phyloP scores from a whole-genome alignment of 2,329 filamentous ascomycete species.

The Pseudopyrenochaeta lycopersici region DNA sequence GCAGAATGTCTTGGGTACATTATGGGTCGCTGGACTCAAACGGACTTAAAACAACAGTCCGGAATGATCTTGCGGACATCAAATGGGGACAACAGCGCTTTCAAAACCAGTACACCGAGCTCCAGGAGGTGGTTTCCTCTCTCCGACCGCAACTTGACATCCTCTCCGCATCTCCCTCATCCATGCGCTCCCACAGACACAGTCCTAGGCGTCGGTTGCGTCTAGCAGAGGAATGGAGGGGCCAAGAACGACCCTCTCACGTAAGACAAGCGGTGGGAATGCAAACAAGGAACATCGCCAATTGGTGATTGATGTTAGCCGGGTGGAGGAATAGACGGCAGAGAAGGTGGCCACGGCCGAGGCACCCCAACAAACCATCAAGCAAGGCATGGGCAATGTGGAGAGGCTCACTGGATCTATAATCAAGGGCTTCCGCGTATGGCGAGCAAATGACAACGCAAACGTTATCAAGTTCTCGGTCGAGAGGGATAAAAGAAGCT shows the following conservation, averaged over 20 bases:
- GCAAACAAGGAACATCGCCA: not conserved
- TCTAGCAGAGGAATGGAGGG: not conserved
- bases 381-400: slow-evolving; percentile 1
- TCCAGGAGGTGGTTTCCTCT: not conserved
- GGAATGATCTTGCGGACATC: too few species aligned
- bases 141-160: slow-evolving; percentile 12
- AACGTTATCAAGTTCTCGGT: too few species aligned
- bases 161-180: slow-evolving; percentile 6
- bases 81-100: slow-evolving; percentile 1
- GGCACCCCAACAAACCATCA: slow-evolving; percentile 6
- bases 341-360: slow-evolving; percentile 11
- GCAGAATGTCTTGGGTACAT: too few species aligned
- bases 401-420: not conserved
- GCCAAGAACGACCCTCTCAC: not conserved
- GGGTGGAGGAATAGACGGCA: slow-evolving; percentile 1
- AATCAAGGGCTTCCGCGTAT: not conserved
- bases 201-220: slow-evolving; percentile 9
- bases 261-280: not conserved
- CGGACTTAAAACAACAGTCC: too few species aligned
- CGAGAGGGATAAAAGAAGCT: too few species aligned
- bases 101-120: not conserved
- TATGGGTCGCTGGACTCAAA: too few species aligned
- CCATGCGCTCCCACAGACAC: too few species aligned
- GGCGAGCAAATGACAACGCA: too few species aligned
- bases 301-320: slow-evolving; percentile 7